Evolutionary conservation across 768 basidiomycete genomes (phyloP).

Genomic region (Pleurotus citrinopileatus): DNA sequence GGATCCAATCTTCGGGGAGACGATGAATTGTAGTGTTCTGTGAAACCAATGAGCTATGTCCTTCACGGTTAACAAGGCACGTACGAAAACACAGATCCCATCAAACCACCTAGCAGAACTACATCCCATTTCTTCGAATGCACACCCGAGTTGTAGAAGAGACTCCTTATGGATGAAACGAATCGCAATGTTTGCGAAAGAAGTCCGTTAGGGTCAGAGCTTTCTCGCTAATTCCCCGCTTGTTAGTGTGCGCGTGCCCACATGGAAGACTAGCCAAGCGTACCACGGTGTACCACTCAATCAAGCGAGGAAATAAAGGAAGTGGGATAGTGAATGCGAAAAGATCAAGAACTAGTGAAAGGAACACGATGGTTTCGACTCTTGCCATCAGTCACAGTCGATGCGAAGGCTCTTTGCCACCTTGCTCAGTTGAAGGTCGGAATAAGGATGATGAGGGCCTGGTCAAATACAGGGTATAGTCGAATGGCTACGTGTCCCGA

Average conservation of each 20-base stretch:
- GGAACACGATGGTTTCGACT: conserved; percentile 82
- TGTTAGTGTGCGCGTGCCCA: conserved; percentile 1
- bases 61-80: conserved; percentile 25
- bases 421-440: too few relatives aligned
- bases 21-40: conserved; percentile 80
- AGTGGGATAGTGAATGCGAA: conserved; percentile 91
- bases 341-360: conserved; percentile 88
- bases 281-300: conserved; percentile 86
- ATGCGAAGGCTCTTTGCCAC: not conserved
- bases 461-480: conserved; percentile 1
- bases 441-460: too few relatives aligned
- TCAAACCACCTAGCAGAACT: conserved; percentile 91
- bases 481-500: conserved; percentile 1
- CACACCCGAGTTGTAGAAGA: conserved; percentile 55
- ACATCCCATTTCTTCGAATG: conserved; percentile 89
- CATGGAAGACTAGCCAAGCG: conserved; percentile 19
- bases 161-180: conserved; percentile 63
- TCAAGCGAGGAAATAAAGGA: conserved; percentile 97
- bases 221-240: conserved; percentile 56
- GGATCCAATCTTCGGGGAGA: conserved; percentile 78
- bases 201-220: conserved; percentile 65
- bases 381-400: conserved; percentile 43
- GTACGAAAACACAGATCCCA: conserved; percentile 93
- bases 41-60: conserved; percentile 25
- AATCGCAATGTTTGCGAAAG: conserved; percentile 66